Conservation (phyloP, 345 rosid species). For the Triadica sebifera region DNA sequence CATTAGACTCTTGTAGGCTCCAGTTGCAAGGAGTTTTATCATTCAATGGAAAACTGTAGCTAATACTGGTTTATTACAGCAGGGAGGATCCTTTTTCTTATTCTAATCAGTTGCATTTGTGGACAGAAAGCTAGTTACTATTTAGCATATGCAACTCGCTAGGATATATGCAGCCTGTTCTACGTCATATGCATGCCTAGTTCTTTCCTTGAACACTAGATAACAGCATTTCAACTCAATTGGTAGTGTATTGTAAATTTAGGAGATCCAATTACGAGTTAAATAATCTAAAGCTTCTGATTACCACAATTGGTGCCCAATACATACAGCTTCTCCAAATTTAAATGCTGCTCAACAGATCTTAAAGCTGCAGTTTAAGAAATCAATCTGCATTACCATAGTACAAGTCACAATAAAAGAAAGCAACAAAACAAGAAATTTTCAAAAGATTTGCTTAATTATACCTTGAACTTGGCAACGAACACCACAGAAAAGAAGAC, state of each 20-base stretch:
- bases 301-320: conserved; percentile 97
- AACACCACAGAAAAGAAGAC: conserved; percentile 95
- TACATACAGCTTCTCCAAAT: conserved; percentile 90
- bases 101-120: neutral
- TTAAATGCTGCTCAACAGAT: conserved; percentile 81
- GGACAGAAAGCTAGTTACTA: neutral
- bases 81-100: neutral
- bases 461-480: conserved; percentile 99
- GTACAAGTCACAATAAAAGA: conserved; percentile 52
- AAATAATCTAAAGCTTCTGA: conserved; percentile 12
- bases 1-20: neutral
- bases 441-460: conserved; percentile 14
- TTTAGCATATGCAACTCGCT: neutral
- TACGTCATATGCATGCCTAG: neutral
- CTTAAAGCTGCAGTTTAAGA: conserved; percentile 92
- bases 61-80: neutral
- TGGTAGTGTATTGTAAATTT: neutral
- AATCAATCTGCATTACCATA: conserved; percentile 90
- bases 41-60: neutral
- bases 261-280: neutral
- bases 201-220: neutral
- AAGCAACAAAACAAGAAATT: conserved; percentile 25
- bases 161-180: neutral
- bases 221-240: neutral
- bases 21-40: neutral